Base-by-base conservation (phyloP, 2,329 filamentous ascomycete genomes). In the Hypomyces rosellus region DNA sequence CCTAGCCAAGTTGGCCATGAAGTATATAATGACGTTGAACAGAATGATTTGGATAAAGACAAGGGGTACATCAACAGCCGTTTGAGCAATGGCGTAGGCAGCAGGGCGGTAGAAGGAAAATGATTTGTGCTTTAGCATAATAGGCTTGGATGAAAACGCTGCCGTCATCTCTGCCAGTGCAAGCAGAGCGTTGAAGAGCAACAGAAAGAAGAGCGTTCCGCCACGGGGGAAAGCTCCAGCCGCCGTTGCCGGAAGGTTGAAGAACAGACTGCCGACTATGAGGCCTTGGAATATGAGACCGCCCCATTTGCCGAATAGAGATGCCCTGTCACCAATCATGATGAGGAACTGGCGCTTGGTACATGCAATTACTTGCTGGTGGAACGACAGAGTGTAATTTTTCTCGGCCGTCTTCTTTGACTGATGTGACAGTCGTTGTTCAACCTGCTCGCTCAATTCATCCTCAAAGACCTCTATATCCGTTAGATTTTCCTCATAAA, bases 191-290 rank as follows among this genome's bases (percentile, higher is more conserved):
- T 76, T 69, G 58, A 82, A 79, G n/a, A 83, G 52, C 4, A 79
- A 67, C 2, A 75, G 64, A 54, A 78, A 77, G 63, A 79, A 79
- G 14, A 75, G 57, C 1, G 69, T 63, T 14, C 76, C 74, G 18
- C 74, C 73, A 0, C 74, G 69, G 3, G 70, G 63, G 63, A 84
- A 91, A 57, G 88, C 85, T 43, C 83, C 86, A 0, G 65, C 65
- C 0, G 85, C 86, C 7, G 77, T 75, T 1, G 70, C 57, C 0
- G 76, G 69, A 9, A 89, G 69, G 55, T 88, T 81, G 59, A 86
- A 89, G 69, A 95, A 95, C 4, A 93, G 73, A 4, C 84, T 88
- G 1, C 87, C 86, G 45, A 92, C 84, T 53, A 95, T 88, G 11
- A 95, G 74, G 2, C 69, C 74, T 61, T 89, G 88, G 51, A 86